phyloP scores from a whole-genome alignment of 805 yeast species.

The Candida corydali region DNA sequence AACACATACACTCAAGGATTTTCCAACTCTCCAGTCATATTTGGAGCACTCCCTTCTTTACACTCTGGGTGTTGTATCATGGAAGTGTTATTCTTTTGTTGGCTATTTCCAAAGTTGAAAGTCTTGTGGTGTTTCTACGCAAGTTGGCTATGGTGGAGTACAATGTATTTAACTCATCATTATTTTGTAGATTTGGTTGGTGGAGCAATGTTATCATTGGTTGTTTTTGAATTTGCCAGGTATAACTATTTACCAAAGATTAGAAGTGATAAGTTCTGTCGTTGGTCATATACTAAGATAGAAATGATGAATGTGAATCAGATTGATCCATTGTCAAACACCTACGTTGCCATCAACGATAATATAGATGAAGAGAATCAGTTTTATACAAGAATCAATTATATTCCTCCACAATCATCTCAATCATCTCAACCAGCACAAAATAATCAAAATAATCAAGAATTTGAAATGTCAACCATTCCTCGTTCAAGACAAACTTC shows the following conservation, averaged over 20 bases:
- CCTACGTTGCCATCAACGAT: conserved; percentile 9
- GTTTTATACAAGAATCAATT: conserved; percentile 6
- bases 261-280: conserved; percentile 51
- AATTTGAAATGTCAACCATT: conserved; percentile 20
- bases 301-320: conserved; percentile 20
- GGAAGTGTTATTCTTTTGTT: conserved; percentile 83
- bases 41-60: conserved; percentile 84
- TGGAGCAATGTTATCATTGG: conserved; percentile 81
- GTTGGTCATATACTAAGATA: conserved; percentile 59
- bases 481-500: conserved; percentile 29
- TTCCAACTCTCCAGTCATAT: conserved; percentile 82
- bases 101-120: conserved; percentile 70
- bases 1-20: conserved; percentile 83
- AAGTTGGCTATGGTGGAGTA: conserved; percentile 97
- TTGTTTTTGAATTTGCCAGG: conserved; percentile 66
- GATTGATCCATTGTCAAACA: conserved; percentile 28
- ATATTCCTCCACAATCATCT: conserved; percentile 2
- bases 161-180: conserved; percentile 97
- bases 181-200: conserved; percentile 90
- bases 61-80: conserved; percentile 94
- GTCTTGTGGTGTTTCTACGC: conserved; percentile 73
- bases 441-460: conserved; percentile 10
- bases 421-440: conserved; percentile 8
- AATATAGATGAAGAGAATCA: conserved; percentile 8
- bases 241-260: conserved; percentile 63